Evolutionary conservation across 495 filamentous ascomycete genomes (phyloP), one percentile per base, ranked within the genome.

Genomic region (Penicillium argentinense): DNA sequence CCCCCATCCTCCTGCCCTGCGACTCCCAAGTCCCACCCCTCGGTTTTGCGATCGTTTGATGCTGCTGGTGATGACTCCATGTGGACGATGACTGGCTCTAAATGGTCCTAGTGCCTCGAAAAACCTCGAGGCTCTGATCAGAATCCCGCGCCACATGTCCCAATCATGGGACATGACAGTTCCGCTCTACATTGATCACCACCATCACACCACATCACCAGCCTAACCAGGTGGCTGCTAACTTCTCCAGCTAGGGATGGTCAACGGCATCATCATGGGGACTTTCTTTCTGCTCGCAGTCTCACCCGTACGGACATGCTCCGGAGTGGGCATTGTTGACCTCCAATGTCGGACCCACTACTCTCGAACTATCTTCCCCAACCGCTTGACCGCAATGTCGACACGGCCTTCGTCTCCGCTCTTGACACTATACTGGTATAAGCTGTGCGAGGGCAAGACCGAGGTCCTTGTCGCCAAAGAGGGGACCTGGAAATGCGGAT

Each of bases 321-420:
- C 25, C 39, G 32, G 19, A n/a, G 9, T 12, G 18, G 5, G 38
- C 6, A 30, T n/a, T 30, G 29, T 33, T 38, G 28, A 39, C 38
- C 41, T 25, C 23, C 44, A 32, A 32, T 43, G 13, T 44, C 34
- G 51, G 59, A 53, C 59, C 59, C 59, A 62, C 59, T 49, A 29
- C 25, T 29, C 24, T 42, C 29, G 29, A 39, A 53, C 39, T 53
- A 60, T 45, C 41, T 33, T 24, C 58, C 58, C 46, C 52, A 59
- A 56, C 51, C 39, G 34, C 51, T 56, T 62, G 59, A 62, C 59
- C 59, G 59, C 56, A 62, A 62, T 33, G 44, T 56, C 42, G 47
- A 48, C 39, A 39, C 22, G 39, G 24, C 11, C 25, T n/a, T 28
- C 34, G 9, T 33, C 30, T 47, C 53, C 53, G 14, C 25, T 16